Percentiles rank a stretch among this genome's conserved stretches.
These are phyloP conservation scores for Rhododendron vialii DNA, from an alignment of 148 eudicot genomes.

Conservation along the genomic window DNA sequence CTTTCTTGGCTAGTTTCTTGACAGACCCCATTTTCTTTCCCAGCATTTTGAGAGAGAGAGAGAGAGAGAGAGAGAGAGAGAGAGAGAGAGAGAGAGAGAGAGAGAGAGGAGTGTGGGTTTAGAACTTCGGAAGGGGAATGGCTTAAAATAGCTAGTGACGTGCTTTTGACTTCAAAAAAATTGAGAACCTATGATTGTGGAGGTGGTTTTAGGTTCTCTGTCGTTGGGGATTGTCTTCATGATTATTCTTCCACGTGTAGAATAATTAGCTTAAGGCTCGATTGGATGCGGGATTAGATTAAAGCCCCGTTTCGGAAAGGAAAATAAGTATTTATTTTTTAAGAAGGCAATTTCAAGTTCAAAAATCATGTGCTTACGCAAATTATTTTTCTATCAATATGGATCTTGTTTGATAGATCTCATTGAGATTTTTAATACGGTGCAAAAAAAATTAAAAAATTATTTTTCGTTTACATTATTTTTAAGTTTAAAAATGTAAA, in stretches of 20 bases:
- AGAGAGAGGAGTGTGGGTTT: conserved; percentile 1
- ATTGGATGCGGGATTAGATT: too few relatives aligned
- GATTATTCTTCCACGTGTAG: not conserved
- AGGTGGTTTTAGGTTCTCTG: conserved; percentile 6
- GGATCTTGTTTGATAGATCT: too few relatives aligned
- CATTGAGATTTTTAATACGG: too few relatives aligned
- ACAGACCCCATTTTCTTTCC: conserved; percentile 48
- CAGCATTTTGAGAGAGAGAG: conserved; percentile 27
- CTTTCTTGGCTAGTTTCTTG: conserved; percentile 44
- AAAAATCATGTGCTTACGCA: too few relatives aligned
- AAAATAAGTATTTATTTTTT: too few relatives aligned
- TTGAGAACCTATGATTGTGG: not conserved
- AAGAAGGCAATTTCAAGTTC: too few relatives aligned
- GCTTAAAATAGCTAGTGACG: not conserved
- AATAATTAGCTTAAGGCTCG: not conserved
- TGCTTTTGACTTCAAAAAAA: conserved; percentile 8
- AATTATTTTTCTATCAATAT: too few relatives aligned
- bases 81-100: conserved; percentile 8
- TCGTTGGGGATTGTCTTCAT: not conserved
- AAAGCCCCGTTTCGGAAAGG: too few relatives aligned
- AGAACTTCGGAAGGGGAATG: not conserved
- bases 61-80: conserved; percentile 8
- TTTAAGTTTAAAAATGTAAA: too few relatives aligned
- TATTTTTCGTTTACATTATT: too few relatives aligned
- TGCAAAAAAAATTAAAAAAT: too few relatives aligned